phyloP scores from a whole-genome alignment of 805 yeast genomes.

The Candida pseudofarinosa region DNA sequence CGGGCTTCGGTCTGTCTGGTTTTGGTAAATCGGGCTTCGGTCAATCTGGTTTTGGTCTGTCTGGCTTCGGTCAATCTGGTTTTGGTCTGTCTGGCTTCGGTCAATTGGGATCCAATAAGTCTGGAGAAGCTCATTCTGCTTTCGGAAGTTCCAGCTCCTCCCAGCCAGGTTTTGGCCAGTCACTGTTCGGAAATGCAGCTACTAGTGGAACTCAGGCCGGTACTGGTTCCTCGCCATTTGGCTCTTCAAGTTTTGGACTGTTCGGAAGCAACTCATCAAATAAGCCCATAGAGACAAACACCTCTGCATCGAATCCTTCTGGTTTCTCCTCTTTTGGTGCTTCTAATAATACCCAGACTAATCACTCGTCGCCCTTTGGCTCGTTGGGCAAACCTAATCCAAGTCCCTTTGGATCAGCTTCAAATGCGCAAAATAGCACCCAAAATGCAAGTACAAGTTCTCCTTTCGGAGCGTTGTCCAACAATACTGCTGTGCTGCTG shows the following conservation, averaged over 20 bases:
- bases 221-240: conserved; percentile 5
- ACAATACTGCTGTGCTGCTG: neutral
- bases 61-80: neutral
- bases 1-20: neutral
- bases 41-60: neutral
- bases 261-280: conserved; percentile 1
- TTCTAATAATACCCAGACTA: conserved; percentile 1
- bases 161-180: neutral
- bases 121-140: conserved; percentile 9
- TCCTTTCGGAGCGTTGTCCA: conserved; percentile 2
- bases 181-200: conserved; percentile 9
- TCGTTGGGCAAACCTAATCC: neutral
- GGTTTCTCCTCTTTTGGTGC: conserved; percentile 2
- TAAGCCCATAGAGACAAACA: neutral
- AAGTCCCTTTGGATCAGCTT: conserved; percentile 6
- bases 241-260: conserved; percentile 5
- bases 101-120: conserved; percentile 12
- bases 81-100: conserved; percentile 7
- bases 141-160: neutral
- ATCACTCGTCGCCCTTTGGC: neutral
- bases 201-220: conserved; percentile 5
- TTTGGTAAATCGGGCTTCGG: neutral
- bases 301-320: conserved; percentile 1
- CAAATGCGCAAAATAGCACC: neutral
- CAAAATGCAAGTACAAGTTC: neutral